phyloP scores from a whole-genome alignment of 2,329 filamentous ascomycete genomes.

The Albifimbria verrucaria region DNA sequence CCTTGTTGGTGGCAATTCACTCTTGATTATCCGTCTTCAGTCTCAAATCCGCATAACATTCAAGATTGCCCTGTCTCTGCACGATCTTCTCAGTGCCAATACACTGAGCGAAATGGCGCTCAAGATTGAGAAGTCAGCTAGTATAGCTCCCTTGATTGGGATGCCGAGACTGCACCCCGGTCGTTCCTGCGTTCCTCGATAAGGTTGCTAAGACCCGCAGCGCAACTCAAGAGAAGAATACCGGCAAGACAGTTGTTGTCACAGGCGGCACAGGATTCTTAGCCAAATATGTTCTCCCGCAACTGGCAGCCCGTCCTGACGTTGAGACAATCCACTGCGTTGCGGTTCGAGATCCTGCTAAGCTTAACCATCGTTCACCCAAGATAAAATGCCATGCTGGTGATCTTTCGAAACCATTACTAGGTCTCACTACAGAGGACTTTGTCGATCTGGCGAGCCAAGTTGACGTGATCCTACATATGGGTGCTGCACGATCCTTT shows the following conservation, averaged over 20 bases:
- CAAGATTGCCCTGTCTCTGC: constrained; percentile 23
- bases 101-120: constrained; percentile 37
- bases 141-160: constrained; percentile 21
- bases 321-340: constrained; percentile 40
- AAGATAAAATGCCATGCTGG: constrained; percentile 16
- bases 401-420: constrained; percentile 21
- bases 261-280: constrained; percentile 10
- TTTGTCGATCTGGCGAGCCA: constrained; percentile 8
- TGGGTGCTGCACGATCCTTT: constrained; percentile 39
- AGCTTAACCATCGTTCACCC: not conserved
- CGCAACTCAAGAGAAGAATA: not conserved
- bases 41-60: constrained; percentile 28
- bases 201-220: not conserved
- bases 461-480: constrained; percentile 48
- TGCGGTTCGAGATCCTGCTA: constrained; percentile 25
- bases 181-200: not conserved
- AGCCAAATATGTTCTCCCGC: constrained; percentile 2
- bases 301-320: not conserved
- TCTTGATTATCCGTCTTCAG: constrained; percentile 35
- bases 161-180: constrained; percentile 14
- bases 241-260: constrained; percentile 7
- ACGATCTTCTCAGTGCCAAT: constrained; percentile 32
- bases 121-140: constrained; percentile 17
- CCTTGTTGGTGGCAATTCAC: constrained; percentile 36
- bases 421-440: constrained; percentile 17